Evolutionary conservation across 768 basidiomycete genomes (phyloP), one percentile per base, ranked within the genome.

Genomic region (Russula sp.): DNA sequence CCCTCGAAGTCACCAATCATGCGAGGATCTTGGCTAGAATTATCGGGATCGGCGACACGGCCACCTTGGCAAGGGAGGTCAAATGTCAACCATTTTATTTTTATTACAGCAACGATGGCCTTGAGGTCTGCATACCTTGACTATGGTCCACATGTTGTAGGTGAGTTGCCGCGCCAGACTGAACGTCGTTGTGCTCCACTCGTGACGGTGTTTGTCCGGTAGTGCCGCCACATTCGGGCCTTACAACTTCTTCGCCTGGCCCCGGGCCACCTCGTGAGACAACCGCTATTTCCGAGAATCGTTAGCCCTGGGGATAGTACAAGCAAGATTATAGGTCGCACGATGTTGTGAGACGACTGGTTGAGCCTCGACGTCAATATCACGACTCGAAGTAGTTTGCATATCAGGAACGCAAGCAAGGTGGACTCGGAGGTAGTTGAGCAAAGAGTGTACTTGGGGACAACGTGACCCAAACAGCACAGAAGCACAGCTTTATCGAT

Each of bases 1-100:
- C 76, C 75, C 67, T 75, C 74, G 54, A 76, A 75, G 22, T 64
- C 63, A 5, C 59, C 38, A 28, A 58, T 36, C 52, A 30, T 57
- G 26, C 26, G 28, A 7, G 26, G 40, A 26, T 44, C 56, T 26
- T 4, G 16, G 22, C n/a, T n/a, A n/a, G 28, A 30, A 20, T 44
- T 20, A 20, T 44, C 20, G 18, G 5, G 18, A 20, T 44, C 20
- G 18, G 5, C 18, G 42, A 1, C 42, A 44, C 6, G 6, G 5
- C 6, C 42, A 20, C 42, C 42, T 44, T 20, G 18, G 18, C 42
- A 44, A 44, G 20, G 42, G 16, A 20, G 0, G 16, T 50, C 24
- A 28, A 28, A 5, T 30, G 28, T 30, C 28, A 30, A 30, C 28
- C 14, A 28, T 14, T 26, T 11, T 5, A 28, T 28, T 28, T 28